These are phyloP conservation scores for Cryptococcus sp. DNA, from an alignment of 1,284 basidiomycete genomes.

Conservation along the genomic window DNA sequence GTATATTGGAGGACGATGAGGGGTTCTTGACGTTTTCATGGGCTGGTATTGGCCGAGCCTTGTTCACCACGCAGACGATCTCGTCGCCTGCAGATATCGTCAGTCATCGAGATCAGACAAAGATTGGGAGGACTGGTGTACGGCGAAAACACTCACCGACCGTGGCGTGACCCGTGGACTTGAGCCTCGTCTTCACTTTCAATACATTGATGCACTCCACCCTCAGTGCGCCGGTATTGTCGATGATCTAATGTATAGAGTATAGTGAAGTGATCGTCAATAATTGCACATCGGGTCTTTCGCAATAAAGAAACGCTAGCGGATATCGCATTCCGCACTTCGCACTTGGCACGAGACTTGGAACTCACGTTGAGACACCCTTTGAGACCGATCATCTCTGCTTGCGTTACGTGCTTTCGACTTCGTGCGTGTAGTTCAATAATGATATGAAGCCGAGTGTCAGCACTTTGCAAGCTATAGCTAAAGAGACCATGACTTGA, in stretches of 20 bases:
- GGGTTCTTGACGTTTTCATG: constrained; percentile 23
- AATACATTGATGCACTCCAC: constrained; percentile 97
- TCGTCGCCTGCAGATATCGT: constrained; percentile 79
- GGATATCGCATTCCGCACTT: too few species aligned
- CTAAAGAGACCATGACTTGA: background rate
- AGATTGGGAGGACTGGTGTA: too few species aligned
- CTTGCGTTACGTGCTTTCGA: background rate
- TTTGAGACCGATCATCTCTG: constrained; percentile 89
- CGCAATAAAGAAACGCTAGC: too few species aligned
- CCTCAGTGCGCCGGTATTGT: constrained; percentile 96
- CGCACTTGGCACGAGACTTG: background rate
- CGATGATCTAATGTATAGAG: constrained; percentile 72
- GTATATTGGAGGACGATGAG: constrained; percentile 52
- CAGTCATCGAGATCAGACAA: background rate
- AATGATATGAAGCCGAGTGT: background rate
- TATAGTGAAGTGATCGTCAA: background rate
- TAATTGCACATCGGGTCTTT: too few species aligned
- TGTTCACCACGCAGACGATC: constrained; percentile 94
- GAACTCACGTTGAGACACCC: constrained; percentile 73
- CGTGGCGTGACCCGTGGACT: constrained; percentile 68
- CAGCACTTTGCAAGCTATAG: background rate
- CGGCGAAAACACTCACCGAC: constrained; percentile 54
- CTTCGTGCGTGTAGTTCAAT: background rate
- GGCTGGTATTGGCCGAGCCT: constrained; percentile 73
- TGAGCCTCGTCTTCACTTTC: constrained; percentile 73